phyloP scores from a whole-genome alignment of 2,329 filamentous ascomycete genomes.

The Aspergillus sp. region DNA sequence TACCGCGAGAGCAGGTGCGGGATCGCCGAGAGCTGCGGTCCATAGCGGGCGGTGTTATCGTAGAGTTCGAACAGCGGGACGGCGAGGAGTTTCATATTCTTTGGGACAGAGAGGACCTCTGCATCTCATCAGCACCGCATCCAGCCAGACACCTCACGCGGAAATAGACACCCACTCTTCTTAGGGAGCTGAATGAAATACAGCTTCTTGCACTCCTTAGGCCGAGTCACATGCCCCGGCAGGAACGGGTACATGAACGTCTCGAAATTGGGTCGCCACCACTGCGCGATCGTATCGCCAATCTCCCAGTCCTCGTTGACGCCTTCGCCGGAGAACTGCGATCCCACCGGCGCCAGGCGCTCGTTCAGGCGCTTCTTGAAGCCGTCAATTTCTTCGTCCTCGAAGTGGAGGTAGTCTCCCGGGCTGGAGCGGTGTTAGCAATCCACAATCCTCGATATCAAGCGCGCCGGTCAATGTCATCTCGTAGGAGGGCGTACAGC shows the following conservation, averaged over 20 bases:
- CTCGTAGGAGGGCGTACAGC: slow-evolving; percentile 54
- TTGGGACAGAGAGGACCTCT: slow-evolving; percentile 95
- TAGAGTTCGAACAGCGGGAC: slow-evolving; percentile 97
- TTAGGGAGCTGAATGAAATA: slow-evolving; percentile 95
- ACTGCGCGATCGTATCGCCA: slow-evolving; percentile 91
- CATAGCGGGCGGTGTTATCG: slow-evolving; percentile 93
- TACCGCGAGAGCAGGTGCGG: slow-evolving; percentile 92
- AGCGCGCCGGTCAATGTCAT: too few relatives aligned
- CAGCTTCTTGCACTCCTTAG: slow-evolving; percentile 99
- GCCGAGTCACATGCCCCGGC: slow-evolving; percentile 89
- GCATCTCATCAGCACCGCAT: slow-evolving; percentile 3
- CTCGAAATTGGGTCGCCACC: slow-evolving; percentile 99
- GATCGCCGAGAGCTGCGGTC: slow-evolving; percentile 92
- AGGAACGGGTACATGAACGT: slow-evolving; percentile 99
- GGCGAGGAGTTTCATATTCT: slow-evolving; percentile 99
- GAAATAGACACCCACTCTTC: slow-evolving; percentile 71
- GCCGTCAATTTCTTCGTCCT: slow-evolving; percentile 86
- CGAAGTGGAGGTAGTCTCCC: slow-evolving; percentile 86
- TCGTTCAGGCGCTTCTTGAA: slow-evolving; percentile 94
- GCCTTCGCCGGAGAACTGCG: slow-evolving; percentile 75
- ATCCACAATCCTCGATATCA: too few relatives aligned
- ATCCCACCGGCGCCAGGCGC: slow-evolving; percentile 86
- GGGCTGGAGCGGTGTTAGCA: slow-evolving; percentile 53
- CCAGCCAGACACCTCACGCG: background rate
- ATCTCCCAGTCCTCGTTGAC: slow-evolving; percentile 94